Percentiles rank a stretch among this genome's conserved stretches.
phyloP scores from a whole-genome alignment of 495 filamentous ascomycete genomes.

The Xylaria sp. region DNA sequence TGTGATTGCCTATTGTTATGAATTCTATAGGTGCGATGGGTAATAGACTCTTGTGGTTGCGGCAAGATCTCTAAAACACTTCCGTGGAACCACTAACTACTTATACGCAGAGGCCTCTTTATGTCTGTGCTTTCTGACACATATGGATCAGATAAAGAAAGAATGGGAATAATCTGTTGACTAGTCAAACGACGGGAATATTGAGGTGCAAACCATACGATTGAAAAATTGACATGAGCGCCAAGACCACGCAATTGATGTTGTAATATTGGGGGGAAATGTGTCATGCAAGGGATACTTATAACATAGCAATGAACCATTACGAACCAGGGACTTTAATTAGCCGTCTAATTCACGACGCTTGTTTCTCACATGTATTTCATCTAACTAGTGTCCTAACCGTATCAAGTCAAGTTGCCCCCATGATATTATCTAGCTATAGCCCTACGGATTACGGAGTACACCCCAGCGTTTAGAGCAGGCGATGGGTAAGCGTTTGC shows the following conservation, averaged over 20 bases:
- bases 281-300: slow-evolving; percentile 5
- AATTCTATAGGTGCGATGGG: too few species aligned
- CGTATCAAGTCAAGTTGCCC: background rate
- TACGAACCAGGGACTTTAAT: background rate
- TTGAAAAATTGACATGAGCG: background rate
- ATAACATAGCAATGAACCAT: background rate
- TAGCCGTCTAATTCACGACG: background rate
- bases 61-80: too few species aligned
- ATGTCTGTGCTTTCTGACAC: too few species aligned
- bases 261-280: background rate
- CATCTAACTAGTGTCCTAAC: background rate
- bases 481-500: background rate
- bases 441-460: background rate
- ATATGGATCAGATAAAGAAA: background rate
- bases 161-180: too few species aligned
- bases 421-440: background rate
- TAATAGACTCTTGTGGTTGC: too few species aligned
- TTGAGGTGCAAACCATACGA: background rate
- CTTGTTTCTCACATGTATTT: slow-evolving; percentile 10
- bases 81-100: too few species aligned
- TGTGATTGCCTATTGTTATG: too few species aligned
- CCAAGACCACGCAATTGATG: background rate
- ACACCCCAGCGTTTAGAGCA: background rate
- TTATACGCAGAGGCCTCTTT: too few species aligned
- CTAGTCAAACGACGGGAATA: too few species aligned